Base-by-base conservation (phyloP, 768 basidiomycete species). In the Mycena vitilis region DNA sequence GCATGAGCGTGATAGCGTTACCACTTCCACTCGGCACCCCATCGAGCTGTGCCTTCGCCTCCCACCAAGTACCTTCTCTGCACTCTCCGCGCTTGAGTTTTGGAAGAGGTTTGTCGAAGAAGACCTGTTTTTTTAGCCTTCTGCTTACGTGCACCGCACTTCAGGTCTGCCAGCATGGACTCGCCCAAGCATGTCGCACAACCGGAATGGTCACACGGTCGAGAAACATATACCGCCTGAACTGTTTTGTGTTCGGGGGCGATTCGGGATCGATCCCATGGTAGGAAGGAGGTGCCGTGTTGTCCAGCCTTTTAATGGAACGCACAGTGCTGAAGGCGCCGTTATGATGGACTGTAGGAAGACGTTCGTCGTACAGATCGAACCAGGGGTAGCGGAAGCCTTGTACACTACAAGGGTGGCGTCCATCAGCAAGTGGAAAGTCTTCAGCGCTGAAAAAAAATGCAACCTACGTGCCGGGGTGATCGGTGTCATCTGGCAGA, bases 21-120 rank as follows among this genome's bases (percentile, higher is more conserved):
- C 12, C 12, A 22, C 56, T 25, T 7, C 40, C 56, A 7, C 38
- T 58, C 38, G 23, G 13, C 56, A 42, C 56, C 40, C 56, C 56
- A 4, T 12, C 38, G 34, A 58, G 44, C 38, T 58, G 56, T 7
- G 56, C 56, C 40, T 58, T 40, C 40, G 13, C 25, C 34, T 58
- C 56, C 56, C 56, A 58, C 56, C 56, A 58, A n/a, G 1, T 22
- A 5, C 60, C 60, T 20, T 61, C 60, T 16, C 60, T 61, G 23
- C 60, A 48, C 7, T 48, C 60, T 18, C 60, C 60, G 11, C 11
- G 20, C 51, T 40, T 51, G 12, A 61, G 22, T 37, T n/a, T 40
- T 18, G 60, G 36, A 38, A 61, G 37, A 20, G 60, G 60, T 10
- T 61, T 51, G 9, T 49, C 48, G 10, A 61, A 61, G 6, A 48